These are phyloP conservation scores for Aspergillus sparsus DNA, from an alignment of 495 filamentous ascomycete genomes.

Conservation along the genomic window DNA sequence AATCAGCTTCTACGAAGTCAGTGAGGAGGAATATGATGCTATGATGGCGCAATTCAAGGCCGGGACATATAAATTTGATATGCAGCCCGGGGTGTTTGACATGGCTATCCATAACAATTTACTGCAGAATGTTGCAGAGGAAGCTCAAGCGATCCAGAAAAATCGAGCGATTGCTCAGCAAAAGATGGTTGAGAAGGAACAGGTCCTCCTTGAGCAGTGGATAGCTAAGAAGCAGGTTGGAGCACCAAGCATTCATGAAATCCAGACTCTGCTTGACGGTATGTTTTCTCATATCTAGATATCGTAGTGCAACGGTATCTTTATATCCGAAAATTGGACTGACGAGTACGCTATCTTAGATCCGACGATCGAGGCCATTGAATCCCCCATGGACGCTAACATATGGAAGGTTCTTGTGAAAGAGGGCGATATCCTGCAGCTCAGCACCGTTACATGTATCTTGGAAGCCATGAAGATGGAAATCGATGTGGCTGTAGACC, in stretches of 20 bases:
- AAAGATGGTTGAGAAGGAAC: background rate
- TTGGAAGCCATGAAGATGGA: slow-evolving; percentile 18
- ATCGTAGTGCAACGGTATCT: no score
- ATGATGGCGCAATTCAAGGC: background rate
- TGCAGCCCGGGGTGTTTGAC: background rate
- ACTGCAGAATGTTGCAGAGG: background rate
- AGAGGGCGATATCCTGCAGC: background rate
- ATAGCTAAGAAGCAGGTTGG: background rate
- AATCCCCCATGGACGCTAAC: slow-evolving; percentile 12
- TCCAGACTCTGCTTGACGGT: background rate
- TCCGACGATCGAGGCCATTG: background rate
- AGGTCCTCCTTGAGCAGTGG: slow-evolving; percentile 3
- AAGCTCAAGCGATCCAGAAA: background rate
- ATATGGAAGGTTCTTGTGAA: slow-evolving; percentile 12
- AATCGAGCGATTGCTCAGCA: background rate
- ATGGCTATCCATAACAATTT: background rate
- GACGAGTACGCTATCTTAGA: no score
- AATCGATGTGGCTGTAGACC: slow-evolving; percentile 3
- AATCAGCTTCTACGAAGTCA: slow-evolving; percentile 6
- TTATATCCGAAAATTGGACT: no score
- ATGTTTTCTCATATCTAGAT: background rate
- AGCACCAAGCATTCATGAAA: background rate
- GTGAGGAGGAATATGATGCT: slow-evolving; percentile 1
- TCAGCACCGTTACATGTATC: background rate
- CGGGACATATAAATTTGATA: background rate